phyloP scores from a whole-genome alignment of 2,329 filamentous ascomycete genomes.

The Aspergillus oerlinghausenensis region DNA sequence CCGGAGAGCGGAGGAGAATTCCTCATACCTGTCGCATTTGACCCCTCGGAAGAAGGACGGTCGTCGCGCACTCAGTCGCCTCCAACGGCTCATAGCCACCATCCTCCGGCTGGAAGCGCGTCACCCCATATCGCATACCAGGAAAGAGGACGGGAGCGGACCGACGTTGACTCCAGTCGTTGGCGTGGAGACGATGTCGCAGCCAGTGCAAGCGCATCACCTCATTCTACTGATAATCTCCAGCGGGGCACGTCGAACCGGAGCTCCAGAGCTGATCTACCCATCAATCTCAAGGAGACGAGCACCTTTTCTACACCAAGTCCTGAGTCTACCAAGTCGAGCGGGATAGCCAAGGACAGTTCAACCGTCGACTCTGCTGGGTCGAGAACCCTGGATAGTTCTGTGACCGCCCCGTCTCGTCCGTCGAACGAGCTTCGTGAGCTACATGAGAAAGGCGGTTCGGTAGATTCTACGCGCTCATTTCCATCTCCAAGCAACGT shows the following conservation, averaged over 20 bases:
- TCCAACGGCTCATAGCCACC: conserved; percentile 15
- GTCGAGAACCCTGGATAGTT: conserved; percentile 20
- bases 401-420: conserved; percentile 39
- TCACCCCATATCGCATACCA: conserved; percentile 92
- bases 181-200: conserved; percentile 25
- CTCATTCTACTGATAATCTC: conserved; percentile 8
- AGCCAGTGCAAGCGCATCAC: conserved; percentile 21
- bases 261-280: conserved; percentile 39
- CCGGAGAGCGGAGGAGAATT: conserved; percentile 62
- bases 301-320: conserved; percentile 37
- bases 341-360: conserved; percentile 30
- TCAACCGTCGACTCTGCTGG: conserved; percentile 25
- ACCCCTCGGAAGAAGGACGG: conserved; percentile 59
- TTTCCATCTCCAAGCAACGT: conserved; percentile 29
- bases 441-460: conserved; percentile 48
- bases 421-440: conserved; percentile 57
- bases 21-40: conserved; percentile 70
- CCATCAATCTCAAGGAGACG: conserved; percentile 36
- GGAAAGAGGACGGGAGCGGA: conserved; percentile 67
- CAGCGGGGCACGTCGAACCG: conserved; percentile 62
- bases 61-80: conserved; percentile 49
- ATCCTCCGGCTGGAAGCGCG: conserved; percentile 44
- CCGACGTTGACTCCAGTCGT: conserved; percentile 39
- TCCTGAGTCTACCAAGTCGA: conserved; percentile 23
- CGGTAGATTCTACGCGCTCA: conserved; percentile 36